Conservation (phyloP, 805 yeast genomes). For the Suhomyces tanzawaensis region DNA sequence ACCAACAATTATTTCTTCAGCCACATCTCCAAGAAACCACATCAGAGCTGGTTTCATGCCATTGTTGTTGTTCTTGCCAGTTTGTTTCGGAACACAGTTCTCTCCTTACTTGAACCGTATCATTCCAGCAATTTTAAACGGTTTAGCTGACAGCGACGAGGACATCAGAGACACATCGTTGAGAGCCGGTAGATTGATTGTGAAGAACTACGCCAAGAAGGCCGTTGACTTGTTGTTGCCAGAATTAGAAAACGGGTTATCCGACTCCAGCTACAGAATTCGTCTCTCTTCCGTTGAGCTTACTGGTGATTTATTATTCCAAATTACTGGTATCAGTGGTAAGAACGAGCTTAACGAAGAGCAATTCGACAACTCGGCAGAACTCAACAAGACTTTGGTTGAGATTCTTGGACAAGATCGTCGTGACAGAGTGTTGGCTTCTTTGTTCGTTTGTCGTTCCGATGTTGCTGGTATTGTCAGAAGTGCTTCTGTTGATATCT, state of each 20-base stretch:
- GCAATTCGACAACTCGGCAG: conserved; percentile 43
- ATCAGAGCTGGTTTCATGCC: conserved; percentile 94
- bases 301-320: conserved; percentile 91
- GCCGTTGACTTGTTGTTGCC: conserved; percentile 93
- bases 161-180: conserved; percentile 84
- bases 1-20: conserved; percentile 73
- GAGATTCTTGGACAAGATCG: conserved; percentile 84
- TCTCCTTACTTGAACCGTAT: conserved; percentile 82
- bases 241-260: conserved; percentile 86
- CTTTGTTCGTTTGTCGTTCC: conserved; percentile 91
- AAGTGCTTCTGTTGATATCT: conserved; percentile 84
- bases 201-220: conserved; percentile 83
- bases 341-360: conserved; percentile 67
- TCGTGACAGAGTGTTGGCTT: conserved; percentile 79
- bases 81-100: conserved; percentile 88
- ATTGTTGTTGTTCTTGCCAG: conserved; percentile 82
- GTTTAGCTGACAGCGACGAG: conserved; percentile 87
- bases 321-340: conserved; percentile 86
- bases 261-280: conserved; percentile 79
- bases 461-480: conserved; percentile 87
- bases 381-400: conserved; percentile 60
- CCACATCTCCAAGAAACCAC: conserved; percentile 62
- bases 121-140: conserved; percentile 88
- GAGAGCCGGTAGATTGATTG: conserved; percentile 90
- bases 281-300: conserved; percentile 92